These are phyloP conservation scores for Mycena citricolor DNA, from an alignment of 1,284 basidiomycete genomes.

Conservation along the genomic window DNA sequence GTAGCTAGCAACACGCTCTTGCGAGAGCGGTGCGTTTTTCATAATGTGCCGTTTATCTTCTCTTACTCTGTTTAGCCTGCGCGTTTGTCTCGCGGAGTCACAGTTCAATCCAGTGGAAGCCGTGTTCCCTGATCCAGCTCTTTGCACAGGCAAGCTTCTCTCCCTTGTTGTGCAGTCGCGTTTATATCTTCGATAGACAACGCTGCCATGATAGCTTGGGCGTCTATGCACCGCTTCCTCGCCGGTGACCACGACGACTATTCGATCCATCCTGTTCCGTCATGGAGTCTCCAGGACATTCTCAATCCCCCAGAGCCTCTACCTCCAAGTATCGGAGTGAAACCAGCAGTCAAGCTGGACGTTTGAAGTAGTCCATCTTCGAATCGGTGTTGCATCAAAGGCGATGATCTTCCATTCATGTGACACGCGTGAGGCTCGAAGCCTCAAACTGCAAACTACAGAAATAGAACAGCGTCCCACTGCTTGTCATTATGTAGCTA, in stretches of 20 bases:
- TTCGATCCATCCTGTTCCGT: conserved; percentile 53
- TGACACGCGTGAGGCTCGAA: background rate
- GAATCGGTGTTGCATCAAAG: background rate
- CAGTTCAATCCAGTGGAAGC: background rate
- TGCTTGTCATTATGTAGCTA: too few species aligned
- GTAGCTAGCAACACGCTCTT: conserved; percentile 84
- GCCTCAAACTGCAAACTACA: too few species aligned
- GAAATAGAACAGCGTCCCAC: too few species aligned
- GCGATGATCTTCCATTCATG: background rate
- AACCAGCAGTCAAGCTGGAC: too few species aligned
- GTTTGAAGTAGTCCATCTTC: background rate
- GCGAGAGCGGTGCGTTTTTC: conserved; percentile 51
- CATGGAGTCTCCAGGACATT: conserved; percentile 72
- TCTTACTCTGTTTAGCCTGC: too few species aligned
- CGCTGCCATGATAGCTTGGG: conserved; percentile 94
- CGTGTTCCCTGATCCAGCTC: conserved; percentile 65
- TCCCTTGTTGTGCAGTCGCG: background rate
- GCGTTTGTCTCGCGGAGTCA: background rate
- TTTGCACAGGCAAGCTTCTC: conserved; percentile 74
- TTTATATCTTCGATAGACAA: conserved; percentile 60
- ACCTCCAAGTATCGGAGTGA: conserved; percentile 1
- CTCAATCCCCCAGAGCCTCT: conserved; percentile 8
- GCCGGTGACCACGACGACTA: conserved; percentile 65
- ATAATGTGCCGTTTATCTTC: background rate
- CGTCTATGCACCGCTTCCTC: conserved; percentile 81